Percentiles rank a stretch among this genome's conserved stretches.
phyloP scores from a whole-genome alignment of 768 basidiomycete genomes.

The Tylopilus intermedius region DNA sequence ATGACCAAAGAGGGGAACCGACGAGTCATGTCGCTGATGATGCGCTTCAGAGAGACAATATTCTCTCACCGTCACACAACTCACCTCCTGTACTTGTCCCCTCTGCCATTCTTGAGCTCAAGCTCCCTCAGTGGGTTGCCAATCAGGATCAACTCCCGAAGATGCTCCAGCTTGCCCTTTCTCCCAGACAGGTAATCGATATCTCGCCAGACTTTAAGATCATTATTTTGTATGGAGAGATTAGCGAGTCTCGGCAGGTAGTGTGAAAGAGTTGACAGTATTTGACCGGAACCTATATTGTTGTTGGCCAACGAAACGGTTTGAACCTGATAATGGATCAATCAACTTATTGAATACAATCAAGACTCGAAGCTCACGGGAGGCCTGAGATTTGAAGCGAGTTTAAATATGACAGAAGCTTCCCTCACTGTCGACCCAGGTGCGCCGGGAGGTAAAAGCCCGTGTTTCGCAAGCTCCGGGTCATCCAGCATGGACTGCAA shows the following conservation, averaged over 20 bases:
- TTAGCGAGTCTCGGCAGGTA: constrained; percentile 79
- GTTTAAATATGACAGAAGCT: constrained; percentile 83
- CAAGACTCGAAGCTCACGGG: constrained; percentile 40
- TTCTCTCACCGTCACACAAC: constrained; percentile 16
- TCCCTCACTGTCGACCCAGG: constrained; percentile 59
- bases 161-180: constrained; percentile 52
- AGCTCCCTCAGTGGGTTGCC: constrained; percentile 72
- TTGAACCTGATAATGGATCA: constrained; percentile 44
- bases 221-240: constrained; percentile 76
- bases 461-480: constrained; percentile 65
- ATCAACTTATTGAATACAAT: neutral
- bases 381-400: constrained; percentile 74
- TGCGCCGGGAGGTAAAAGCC: constrained; percentile 65
- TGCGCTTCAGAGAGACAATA: constrained; percentile 2
- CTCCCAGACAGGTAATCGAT: constrained; percentile 58
- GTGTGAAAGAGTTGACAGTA: constrained; percentile 58
- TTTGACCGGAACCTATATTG: constrained; percentile 54
- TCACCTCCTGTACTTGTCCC: constrained; percentile 65
- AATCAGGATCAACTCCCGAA: constrained; percentile 68
- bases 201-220: constrained; percentile 64
- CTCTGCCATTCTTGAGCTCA: constrained; percentile 52
- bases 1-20: constrained; percentile 80
- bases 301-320: constrained; percentile 85
- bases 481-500: constrained; percentile 74
- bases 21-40: constrained; percentile 66